Evolutionary conservation across 768 basidiomycete species (phyloP).

Genomic region (Russula abietina): DNA sequence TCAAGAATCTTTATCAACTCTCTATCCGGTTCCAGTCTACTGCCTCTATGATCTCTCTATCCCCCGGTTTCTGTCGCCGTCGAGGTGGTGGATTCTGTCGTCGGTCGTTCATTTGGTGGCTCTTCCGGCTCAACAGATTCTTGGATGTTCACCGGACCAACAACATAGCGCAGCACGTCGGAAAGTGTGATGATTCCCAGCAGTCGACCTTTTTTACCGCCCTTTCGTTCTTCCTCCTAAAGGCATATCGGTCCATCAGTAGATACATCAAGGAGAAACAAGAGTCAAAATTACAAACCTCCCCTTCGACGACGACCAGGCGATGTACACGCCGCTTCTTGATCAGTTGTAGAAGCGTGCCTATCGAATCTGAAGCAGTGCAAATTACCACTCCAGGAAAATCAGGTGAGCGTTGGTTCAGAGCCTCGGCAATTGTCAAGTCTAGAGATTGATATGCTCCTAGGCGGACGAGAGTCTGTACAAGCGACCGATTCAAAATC

Average conservation of each 20-base stretch:
- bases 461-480: conserved; percentile 85
- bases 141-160: conserved; percentile 37
- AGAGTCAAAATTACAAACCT: conserved; percentile 41
- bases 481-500: not conserved
- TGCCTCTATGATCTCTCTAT: conserved; percentile 5
- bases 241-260: not conserved
- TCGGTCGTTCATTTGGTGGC: conserved; percentile 10
- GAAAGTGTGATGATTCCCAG: conserved; percentile 84
- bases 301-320: conserved; percentile 91
- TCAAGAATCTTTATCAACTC: conserved; percentile 2
- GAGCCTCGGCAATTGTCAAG: conserved; percentile 85
- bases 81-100: not conserved
- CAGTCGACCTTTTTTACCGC: conserved; percentile 77
- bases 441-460: conserved; percentile 96
- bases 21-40: conserved; percentile 3
- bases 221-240: conserved; percentile 73
- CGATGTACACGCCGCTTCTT: conserved; percentile 92
- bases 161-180: conserved; percentile 81
- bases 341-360: conserved; percentile 83
- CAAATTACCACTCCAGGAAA: conserved; percentile 98
- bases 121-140: conserved; percentile 22
- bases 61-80: conserved; percentile 1
- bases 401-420: conserved; percentile 86
- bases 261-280: not conserved
- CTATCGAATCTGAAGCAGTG: conserved; percentile 85